These are phyloP conservation scores for Phytophthora tubulina DNA, from an alignment of 352 stramenopile genomes.

Conservation along the genomic window DNA sequence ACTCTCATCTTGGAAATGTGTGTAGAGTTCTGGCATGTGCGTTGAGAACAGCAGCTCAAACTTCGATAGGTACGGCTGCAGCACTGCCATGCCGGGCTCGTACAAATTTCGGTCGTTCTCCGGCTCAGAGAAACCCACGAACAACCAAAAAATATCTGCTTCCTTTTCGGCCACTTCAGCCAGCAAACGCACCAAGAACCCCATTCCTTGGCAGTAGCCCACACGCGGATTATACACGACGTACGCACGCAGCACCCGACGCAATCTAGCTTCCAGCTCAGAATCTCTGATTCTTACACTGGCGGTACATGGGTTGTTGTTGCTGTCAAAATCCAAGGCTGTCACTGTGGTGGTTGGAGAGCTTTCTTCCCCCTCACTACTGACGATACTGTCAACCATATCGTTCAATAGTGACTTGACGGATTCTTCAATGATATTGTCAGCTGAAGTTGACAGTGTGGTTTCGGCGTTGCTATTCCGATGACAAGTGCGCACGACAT, in stretches of 20 bases:
- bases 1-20: conserved; percentile 65
- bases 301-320: neutral
- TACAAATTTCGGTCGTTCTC: conserved; percentile 82
- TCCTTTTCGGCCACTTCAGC: conserved; percentile 74
- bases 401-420: conserved; percentile 30
- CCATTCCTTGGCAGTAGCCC: conserved; percentile 92
- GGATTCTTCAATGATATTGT: conserved; percentile 22
- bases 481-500: conserved; percentile 80
- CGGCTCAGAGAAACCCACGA: conserved; percentile 79
- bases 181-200: conserved; percentile 81
- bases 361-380: conserved; percentile 4
- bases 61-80: conserved; percentile 72
- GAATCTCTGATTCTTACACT: conserved; percentile 16
- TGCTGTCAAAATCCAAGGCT: neutral
- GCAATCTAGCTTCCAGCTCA: conserved; percentile 69
- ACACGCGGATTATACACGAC: conserved; percentile 85
- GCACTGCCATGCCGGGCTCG: conserved; percentile 74
- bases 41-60: conserved; percentile 73
- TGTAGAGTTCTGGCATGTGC: conserved; percentile 73
- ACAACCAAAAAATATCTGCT: conserved; percentile 86
- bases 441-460: conserved; percentile 6
- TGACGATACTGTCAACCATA: conserved; percentile 33
- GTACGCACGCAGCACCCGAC: conserved; percentile 82
- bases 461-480: conserved; percentile 56
- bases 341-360: neutral